Evolutionary conservation across 169 alveolate genomes (phyloP).

Genomic region (Babesia divergens): DNA sequence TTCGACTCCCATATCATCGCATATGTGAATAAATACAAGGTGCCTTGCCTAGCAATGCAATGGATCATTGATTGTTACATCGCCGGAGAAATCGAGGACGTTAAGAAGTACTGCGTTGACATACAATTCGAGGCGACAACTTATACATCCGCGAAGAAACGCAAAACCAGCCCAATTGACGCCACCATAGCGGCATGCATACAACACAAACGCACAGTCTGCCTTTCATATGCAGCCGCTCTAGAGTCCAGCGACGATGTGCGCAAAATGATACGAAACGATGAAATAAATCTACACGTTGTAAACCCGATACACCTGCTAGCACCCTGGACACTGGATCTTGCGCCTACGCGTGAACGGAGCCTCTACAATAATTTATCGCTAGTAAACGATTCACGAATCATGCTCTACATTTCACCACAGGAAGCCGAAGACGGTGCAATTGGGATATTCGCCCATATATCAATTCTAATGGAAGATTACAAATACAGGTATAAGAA

Average conservation of each 20-base stretch:
- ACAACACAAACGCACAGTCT: slow-evolving; percentile 6
- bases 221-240: slow-evolving; percentile 54
- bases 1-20: slow-evolving; percentile 18
- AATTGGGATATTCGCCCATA: slow-evolving; percentile 54
- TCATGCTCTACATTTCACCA: slow-evolving; percentile 25
- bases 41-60: slow-evolving; percentile 41
- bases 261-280: slow-evolving; percentile 13
- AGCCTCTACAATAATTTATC: slow-evolving; percentile 48
- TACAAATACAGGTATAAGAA: slow-evolving; percentile 2
- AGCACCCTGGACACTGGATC: slow-evolving; percentile 62
- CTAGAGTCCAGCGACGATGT: slow-evolving; percentile 33
- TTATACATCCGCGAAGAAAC: not conserved
- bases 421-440: slow-evolving; percentile 42
- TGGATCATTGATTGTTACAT: slow-evolving; percentile 47
- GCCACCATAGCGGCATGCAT: slow-evolving; percentile 12
- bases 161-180: not conserved
- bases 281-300: slow-evolving; percentile 22
- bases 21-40: slow-evolving; percentile 2
- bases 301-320: slow-evolving; percentile 50
- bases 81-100: slow-evolving; percentile 47
- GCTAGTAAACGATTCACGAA: slow-evolving; percentile 28
- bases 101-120: slow-evolving; percentile 40
- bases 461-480: slow-evolving; percentile 44
- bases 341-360: slow-evolving; percentile 8
- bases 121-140: slow-evolving; percentile 11